These are phyloP conservation scores for Halophytophthora batemanensis DNA, from an alignment of 352 stramenopile species.

Conservation along the genomic window DNA sequence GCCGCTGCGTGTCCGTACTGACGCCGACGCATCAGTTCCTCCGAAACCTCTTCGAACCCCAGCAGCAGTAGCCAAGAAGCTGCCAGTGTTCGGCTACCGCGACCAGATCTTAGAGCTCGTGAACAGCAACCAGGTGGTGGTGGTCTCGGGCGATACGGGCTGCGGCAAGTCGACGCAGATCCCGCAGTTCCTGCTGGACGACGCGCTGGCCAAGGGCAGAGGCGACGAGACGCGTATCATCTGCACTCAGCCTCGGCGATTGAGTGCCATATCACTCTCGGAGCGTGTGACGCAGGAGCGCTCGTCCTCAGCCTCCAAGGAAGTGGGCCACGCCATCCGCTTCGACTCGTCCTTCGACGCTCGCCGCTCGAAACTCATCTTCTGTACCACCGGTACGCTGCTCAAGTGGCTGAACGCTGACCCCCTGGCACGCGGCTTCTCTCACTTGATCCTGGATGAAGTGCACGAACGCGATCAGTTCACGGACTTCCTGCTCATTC, in stretches of 20 bases:
- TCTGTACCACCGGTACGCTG: slow-evolving; percentile 96
- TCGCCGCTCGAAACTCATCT: slow-evolving; percentile 91
- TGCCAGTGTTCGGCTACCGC: slow-evolving; percentile 63
- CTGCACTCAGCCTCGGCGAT: slow-evolving; percentile 91
- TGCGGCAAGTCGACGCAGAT: slow-evolving; percentile 94
- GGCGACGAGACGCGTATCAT: slow-evolving; percentile 74
- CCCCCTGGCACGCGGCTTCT: slow-evolving; percentile 76
- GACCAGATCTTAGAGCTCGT: slow-evolving; percentile 65
- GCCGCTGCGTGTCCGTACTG: slow-evolving; percentile 20
- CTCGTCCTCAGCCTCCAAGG: slow-evolving; percentile 34
- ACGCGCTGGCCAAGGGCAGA: slow-evolving; percentile 64
- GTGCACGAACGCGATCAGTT: slow-evolving; percentile 95
- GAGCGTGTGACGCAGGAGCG: slow-evolving; percentile 86
- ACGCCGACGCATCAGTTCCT: background rate
- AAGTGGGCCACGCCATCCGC: slow-evolving; percentile 92
- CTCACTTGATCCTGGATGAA: slow-evolving; percentile 95
- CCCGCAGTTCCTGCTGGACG: slow-evolving; percentile 91
- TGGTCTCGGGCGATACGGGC: slow-evolving; percentile 93
- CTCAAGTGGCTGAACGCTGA: slow-evolving; percentile 84
- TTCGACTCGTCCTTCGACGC: slow-evolving; percentile 83
- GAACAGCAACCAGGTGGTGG: slow-evolving; percentile 83
- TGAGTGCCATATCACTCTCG: slow-evolving; percentile 91
- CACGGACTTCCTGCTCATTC: slow-evolving; percentile 95
- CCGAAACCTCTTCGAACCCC: slow-evolving; percentile 17
- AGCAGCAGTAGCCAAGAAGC: slow-evolving; percentile 21